Conservation (phyloP, 805 yeast genomes). For the Candida koratica region DNA sequence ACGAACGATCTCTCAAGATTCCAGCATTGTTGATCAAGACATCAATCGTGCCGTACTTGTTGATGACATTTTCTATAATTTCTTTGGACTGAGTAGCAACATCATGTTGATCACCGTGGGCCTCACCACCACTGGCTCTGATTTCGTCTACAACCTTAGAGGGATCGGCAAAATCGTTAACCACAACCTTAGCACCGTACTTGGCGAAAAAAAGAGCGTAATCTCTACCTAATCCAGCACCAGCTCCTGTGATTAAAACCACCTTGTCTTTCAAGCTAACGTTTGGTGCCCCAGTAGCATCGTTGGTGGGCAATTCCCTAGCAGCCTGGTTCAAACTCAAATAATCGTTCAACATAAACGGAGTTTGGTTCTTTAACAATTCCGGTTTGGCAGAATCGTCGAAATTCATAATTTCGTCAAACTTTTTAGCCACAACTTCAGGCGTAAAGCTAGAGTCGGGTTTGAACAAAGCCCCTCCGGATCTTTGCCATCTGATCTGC, state of each 20-base stretch:
- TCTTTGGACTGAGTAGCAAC: constrained; percentile 71
- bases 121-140: constrained; percentile 65
- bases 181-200: constrained; percentile 93
- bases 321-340: constrained; percentile 52
- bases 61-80: constrained; percentile 73
- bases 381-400: constrained; percentile 50
- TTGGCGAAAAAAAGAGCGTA: constrained; percentile 82
- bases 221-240: constrained; percentile 88
- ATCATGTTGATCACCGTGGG: constrained; percentile 80
- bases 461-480: constrained; percentile 79
- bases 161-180: constrained; percentile 84
- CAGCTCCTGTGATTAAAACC: constrained; percentile 92
- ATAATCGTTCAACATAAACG: constrained; percentile 70
- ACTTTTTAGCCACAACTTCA: constrained; percentile 69
- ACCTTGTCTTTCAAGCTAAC: constrained; percentile 76
- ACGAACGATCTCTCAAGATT: constrained; percentile 83
- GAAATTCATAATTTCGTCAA: constrained; percentile 61
- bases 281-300: constrained; percentile 34
- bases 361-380: constrained; percentile 57
- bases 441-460: constrained; percentile 78
- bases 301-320: constrained; percentile 49
- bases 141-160: constrained; percentile 71
- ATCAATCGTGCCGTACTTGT: constrained; percentile 78
- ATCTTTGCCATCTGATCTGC: constrained; percentile 92
- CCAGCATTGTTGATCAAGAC: constrained; percentile 92